These are phyloP conservation scores for Fraxinus velutina DNA, from an alignment of 305 asterid species.

Conservation along the genomic window DNA sequence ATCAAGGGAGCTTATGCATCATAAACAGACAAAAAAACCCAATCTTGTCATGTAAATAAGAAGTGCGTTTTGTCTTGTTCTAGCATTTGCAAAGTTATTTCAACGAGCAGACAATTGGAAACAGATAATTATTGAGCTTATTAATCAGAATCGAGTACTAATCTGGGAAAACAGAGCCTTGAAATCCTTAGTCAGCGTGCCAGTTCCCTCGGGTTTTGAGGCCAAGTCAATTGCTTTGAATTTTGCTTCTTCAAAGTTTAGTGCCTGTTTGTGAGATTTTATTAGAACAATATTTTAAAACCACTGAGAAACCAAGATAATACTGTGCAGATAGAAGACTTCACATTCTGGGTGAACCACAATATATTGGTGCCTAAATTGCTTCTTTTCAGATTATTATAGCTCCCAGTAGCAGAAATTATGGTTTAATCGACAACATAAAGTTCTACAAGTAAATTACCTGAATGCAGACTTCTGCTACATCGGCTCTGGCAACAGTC, in stretches of 20 bases:
- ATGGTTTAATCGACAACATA: background rate
- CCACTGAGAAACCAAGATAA: background rate
- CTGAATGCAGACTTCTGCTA: slow-evolving; percentile 91
- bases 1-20: background rate
- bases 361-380: background rate
- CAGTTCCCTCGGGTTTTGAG: slow-evolving; percentile 79
- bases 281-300: background rate
- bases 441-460: slow-evolving; percentile 28
- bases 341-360: background rate
- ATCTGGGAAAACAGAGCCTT: slow-evolving; percentile 75
- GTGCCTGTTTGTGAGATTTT: slow-evolving; percentile 44
- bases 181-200: slow-evolving; percentile 73
- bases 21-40: background rate
- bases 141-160: slow-evolving; percentile 57
- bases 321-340: background rate
- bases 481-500: slow-evolving; percentile 70
- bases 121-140: background rate
- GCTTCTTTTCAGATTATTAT: background rate
- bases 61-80: background rate
- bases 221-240: slow-evolving; percentile 85
- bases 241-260: slow-evolving; percentile 70
- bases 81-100: background rate
- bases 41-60: background rate
- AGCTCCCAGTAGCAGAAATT: background rate
- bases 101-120: background rate